Percentiles rank a stretch among this genome's conserved stretches.
phyloP scores from a whole-genome alignment of 2,329 filamentous ascomycete genomes.

The Escovopsis sp. region DNA sequence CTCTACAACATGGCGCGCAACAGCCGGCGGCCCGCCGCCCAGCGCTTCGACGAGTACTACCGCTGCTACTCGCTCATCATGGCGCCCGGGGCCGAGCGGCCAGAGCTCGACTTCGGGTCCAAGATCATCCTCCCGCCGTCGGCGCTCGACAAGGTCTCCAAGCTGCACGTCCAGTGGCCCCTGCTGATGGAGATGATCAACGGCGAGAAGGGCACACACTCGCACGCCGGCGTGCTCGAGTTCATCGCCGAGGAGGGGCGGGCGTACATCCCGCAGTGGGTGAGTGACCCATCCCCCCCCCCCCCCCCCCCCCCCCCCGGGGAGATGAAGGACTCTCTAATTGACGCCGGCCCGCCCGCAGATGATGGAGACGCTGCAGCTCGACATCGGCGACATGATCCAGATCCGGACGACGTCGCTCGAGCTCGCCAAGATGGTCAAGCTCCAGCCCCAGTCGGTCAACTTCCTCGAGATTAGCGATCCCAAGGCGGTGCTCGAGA shows the following conservation, averaged over 20 bases:
- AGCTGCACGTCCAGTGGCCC: conserved; percentile 91
- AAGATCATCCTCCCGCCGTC: conserved; percentile 97
- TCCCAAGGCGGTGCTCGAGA: conserved; percentile 91
- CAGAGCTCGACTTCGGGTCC: conserved; percentile 86
- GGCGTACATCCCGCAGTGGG: conserved; percentile 92
- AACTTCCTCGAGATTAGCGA: conserved; percentile 95
- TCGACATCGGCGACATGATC: conserved; percentile 87
- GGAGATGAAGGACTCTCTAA: too few relatives aligned
- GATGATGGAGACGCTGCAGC: conserved; percentile 84
- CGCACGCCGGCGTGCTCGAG: conserved; percentile 89
- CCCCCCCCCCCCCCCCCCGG: background rate
- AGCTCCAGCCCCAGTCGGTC: conserved; percentile 85
- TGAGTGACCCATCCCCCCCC: conserved; percentile 24
- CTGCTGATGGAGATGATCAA: conserved; percentile 95
- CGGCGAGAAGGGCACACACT: conserved; percentile 62
- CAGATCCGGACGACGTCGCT: conserved; percentile 93
- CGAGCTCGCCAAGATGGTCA: conserved; percentile 81
- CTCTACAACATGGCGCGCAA: conserved; percentile 33
- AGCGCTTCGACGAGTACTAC: conserved; percentile 97
- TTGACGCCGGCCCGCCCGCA: conserved; percentile 20
- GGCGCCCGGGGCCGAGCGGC: conserved; percentile 79
- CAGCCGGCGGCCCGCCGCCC: conserved; percentile 36
- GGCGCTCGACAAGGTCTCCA: conserved; percentile 89
- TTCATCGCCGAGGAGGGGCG: conserved; percentile 96
- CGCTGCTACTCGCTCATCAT: conserved; percentile 92